Evolutionary conservation across 1,139 yeast genomes (phyloP), one percentile per base, ranked within the genome.

Genomic region (Yamadazyma diddensiae): DNA sequence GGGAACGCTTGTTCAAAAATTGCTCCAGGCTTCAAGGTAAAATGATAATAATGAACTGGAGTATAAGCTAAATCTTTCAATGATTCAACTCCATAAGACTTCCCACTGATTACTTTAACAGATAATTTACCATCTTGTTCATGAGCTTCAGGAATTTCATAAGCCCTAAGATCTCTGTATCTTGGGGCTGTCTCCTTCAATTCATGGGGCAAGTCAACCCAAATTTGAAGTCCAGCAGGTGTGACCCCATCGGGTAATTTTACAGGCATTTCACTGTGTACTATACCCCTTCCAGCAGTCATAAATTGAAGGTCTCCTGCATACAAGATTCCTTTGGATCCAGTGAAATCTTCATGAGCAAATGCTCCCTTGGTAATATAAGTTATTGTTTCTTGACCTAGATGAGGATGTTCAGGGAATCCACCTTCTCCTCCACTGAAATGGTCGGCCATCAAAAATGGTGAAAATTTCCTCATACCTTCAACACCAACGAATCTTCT

Each of bases 271-370:
- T 85, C 94, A 5, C 88, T 76, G 51, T 87, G 95, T 24, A 85
- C 87, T 28, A 87, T 77, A 34, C 95, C 97, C 45, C 72, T 76
- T 36, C 97, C 96, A 6, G 96, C 96, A 36, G 96, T 88, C 95
- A 88, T 88, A 55, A 88, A 87, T 61, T 88, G 97, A 46, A 88
- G 65, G 53, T 88, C 97, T 32, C 96, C 97, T 15, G 88, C 80
- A 38, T 77, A 74, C 35, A 88, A 64, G 14, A 86, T 70, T 34
- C 96, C 96, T 36, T 75, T 72, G 21, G 82, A 67, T 1, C 96
- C 96, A 3, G 95, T 85, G 63, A 87, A 86, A 57, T 88, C 97
- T 56, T 86, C 95, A 56, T 88, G 97, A 18, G 94, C 92, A 59
- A 88, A 66, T 37, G 77, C 79, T 30, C 96, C 96, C 35, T 77